Percentiles rank a stretch among this genome's conserved stretches.
These are phyloP conservation scores for Fusarium drepaniforme DNA, from an alignment of 2,329 filamentous ascomycete species.

Conservation along the genomic window DNA sequence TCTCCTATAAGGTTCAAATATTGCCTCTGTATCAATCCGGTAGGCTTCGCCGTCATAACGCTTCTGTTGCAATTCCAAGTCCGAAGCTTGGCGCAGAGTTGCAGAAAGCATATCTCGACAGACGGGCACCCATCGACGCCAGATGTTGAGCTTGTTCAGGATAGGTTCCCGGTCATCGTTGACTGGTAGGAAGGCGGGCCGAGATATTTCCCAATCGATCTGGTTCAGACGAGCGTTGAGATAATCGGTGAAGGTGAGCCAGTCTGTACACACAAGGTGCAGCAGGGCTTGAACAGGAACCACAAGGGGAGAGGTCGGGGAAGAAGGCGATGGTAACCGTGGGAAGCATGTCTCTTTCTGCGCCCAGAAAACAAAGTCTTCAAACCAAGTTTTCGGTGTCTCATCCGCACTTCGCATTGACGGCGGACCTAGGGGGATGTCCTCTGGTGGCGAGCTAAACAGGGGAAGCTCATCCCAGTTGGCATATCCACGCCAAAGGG, in stretches of 20 bases:
- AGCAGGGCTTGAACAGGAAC: neutral
- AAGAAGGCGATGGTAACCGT: neutral
- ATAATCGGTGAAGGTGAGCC: slow-evolving; percentile 9
- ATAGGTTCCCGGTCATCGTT: slow-evolving; percentile 1
- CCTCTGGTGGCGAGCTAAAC: neutral
- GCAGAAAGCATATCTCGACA: neutral
- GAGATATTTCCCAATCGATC: slow-evolving; percentile 7
- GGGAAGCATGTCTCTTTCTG: neutral
- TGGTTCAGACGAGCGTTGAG: slow-evolving; percentile 8
- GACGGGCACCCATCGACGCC: slow-evolving; percentile 2
- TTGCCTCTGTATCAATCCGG: neutral
- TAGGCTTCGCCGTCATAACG: neutral
- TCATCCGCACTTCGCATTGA: neutral
- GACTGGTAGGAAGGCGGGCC: neutral
- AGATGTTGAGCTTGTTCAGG: neutral
- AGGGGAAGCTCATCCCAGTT: neutral
- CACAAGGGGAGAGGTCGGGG: neutral
- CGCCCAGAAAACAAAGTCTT: neutral
- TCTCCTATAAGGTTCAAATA: neutral
- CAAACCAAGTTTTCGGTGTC: neutral
- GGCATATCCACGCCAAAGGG: slow-evolving; percentile 7
- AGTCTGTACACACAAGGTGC: slow-evolving; percentile 1
- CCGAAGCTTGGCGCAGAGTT: neutral
- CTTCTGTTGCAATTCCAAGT: neutral
- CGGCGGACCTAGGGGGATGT: neutral